Evolutionary conservation across 192 early-diverging fungal genomes (phyloP), one percentile per base, ranked within the genome.

Genomic region (Entomortierella lignicola): DNA sequence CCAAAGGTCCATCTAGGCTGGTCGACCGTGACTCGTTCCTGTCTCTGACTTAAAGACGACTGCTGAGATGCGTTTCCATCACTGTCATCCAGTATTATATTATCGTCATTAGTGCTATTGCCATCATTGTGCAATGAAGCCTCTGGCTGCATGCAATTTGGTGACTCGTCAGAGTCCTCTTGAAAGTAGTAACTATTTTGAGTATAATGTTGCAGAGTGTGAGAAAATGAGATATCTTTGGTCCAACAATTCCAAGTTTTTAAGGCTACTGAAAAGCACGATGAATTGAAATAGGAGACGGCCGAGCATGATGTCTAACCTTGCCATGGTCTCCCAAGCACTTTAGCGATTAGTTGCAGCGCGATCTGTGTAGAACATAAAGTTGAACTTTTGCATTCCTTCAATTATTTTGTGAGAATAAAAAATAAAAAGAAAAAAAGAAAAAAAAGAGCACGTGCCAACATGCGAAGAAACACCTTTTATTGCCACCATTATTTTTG

Each of bases 141-240:
- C 15, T 50, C 29, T 15, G 29, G 31, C 10, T 55, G 53, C 26
- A 66, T 65, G 41, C 29, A 13, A 41, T 27, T 26, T 17, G 63
- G 0, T 7, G 75, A 69, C 31, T 79, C 75, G 55, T 79, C 75
- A 4, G 75, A 69, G 62, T 70, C 75, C 27, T 79, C 67, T 61
- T 70, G 68, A 66, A 68, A 69, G 63, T 79, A 79, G 20, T 77
- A 77, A 51, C 75, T 79, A 34, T 47, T 42, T 42, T 13, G 39
- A 42, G 13, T 42, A 42, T 6, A 42, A n/a, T 66, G 20, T 32
- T 1, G 51, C 4, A 44, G 11, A 37, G 34, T 0, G 32, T 20
- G 3, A 57, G 31, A 6, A 32, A 26, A 32, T 39, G 29, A 34
- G 55, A 37, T 3, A 26, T 37, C 34, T 4, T 10, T 10, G 10